Percentiles rank a stretch among this genome's conserved stretches.
These are phyloP conservation scores for Nakaseomyces bracarensis DNA, from an alignment of 1,139 yeast species.

Conservation along the genomic window DNA sequence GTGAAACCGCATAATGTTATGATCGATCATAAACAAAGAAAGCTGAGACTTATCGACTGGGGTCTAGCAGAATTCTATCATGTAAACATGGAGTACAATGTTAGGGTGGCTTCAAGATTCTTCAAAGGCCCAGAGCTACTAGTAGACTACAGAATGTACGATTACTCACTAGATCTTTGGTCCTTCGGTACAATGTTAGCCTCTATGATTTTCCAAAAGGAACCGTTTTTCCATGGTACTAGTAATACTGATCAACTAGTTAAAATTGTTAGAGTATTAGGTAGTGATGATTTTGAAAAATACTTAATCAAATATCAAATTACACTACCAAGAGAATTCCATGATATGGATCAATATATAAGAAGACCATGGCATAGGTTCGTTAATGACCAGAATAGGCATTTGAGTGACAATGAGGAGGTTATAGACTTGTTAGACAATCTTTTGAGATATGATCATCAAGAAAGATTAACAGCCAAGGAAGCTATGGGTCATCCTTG, in stretches of 20 bases:
- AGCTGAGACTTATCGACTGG: conserved; percentile 89
- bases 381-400: conserved; percentile 64
- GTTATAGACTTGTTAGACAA: conserved; percentile 79
- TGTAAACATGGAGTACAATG: conserved; percentile 89
- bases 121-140: conserved; percentile 96
- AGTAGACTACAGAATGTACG: conserved; percentile 89
- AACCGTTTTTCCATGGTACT: conserved; percentile 95
- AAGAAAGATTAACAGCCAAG: conserved; percentile 84
- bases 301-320: conserved; percentile 74
- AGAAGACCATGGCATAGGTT: conserved; percentile 87
- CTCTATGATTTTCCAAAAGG: conserved; percentile 91
- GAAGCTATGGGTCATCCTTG: conserved; percentile 89
- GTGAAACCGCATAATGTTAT: conserved; percentile 97
- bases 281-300: conserved; percentile 71
- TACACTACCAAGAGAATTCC: conserved; percentile 71
- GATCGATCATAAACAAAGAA: conserved; percentile 79
- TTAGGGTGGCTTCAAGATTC: conserved; percentile 95
- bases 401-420: conserved; percentile 53
- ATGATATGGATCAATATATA: conserved; percentile 70
- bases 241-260: conserved; percentile 94
- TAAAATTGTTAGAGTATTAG: conserved; percentile 87
- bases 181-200: conserved; percentile 96
- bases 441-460: conserved; percentile 85
- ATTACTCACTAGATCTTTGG: conserved; percentile 94
- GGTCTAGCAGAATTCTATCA: conserved; percentile 98